Base-by-base conservation (phyloP, 805 yeast genomes). In the Kuraishia floccosa region DNA sequence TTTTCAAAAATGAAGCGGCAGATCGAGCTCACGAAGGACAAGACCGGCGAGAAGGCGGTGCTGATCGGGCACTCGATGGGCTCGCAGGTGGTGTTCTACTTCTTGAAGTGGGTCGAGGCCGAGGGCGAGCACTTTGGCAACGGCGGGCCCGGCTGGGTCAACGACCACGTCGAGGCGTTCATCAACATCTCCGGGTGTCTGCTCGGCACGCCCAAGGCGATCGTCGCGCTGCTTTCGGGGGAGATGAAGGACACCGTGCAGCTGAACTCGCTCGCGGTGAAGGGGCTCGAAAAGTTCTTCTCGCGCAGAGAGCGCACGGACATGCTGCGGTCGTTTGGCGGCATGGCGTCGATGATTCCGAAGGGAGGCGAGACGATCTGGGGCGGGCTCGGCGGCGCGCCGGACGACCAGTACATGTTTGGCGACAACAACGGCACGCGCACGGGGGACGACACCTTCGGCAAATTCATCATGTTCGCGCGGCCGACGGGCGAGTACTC, bases 191-290 rank as follows among this genome's bases (percentile, higher is more conserved):
- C 94, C 10, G 98, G 98, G 0, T 76, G 91, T n/a, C 55, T 73
- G 31, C 59, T 91, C 32, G 98, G 98, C 3, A 86, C 97, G 0
- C 98, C 98, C 2, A 91, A 91, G 50, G 81, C 95, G 1, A 71
- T 86, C 14, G 84, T 93, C 0, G 96, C 96, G 1, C 60, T 91
- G 36, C 54, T 91, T n/a, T 83, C 95, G 11, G 98, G 98, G 11
- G 98, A 91, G 56, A 91, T 91, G 97, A 84, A 77, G 52, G 98
- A 91, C 52, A 91, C 98, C 0, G 93, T 93, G 19, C 95, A 89
- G 47, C 62, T 91, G 50, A 91, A 91, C 51, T 79, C 91, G 3
- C 56, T 89, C 37, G 98, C 97, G 0, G 85, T 89, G 40, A 85
- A 83, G 46, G 98, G 96, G 1, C 65, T 91, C 34, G 98, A 91